These are phyloP conservation scores for Penicillium nordicum DNA, from an alignment of 2,329 filamentous ascomycete species.

Conservation along the genomic window DNA sequence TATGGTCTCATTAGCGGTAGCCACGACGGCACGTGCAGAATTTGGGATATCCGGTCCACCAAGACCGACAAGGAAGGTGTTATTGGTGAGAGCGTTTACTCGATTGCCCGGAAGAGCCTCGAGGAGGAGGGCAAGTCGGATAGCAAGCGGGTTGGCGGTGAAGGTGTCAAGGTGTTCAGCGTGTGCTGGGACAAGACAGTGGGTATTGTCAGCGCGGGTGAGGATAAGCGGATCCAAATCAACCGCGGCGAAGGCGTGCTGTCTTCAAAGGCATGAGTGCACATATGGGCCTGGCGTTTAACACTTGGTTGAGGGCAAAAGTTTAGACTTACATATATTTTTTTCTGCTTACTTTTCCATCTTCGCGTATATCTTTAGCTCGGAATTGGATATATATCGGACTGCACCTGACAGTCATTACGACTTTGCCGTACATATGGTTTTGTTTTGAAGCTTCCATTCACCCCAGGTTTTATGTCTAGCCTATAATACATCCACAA, in stretches of 20 bases:
- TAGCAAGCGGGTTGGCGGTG: constrained; percentile 62
- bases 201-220: constrained; percentile 85
- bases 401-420: not conserved
- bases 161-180: constrained; percentile 85
- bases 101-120: constrained; percentile 70
- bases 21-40: constrained; percentile 85
- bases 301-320: constrained; percentile 31
- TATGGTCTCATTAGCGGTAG: constrained; percentile 86
- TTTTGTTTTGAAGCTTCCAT: constrained; percentile 3
- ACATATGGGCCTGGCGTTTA: constrained; percentile 31
- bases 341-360: constrained; percentile 3
- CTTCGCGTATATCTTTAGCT: not conserved
- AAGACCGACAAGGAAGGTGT: constrained; percentile 58
- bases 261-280: constrained; percentile 29
- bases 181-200: constrained; percentile 81
- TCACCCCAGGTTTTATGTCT: constrained; percentile 8
- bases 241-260: constrained; percentile 63
- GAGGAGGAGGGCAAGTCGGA: constrained; percentile 61
- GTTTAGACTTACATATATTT: constrained; percentile 23
- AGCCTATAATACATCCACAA: constrained; percentile 23
- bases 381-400: constrained; percentile 5
- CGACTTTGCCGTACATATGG: not conserved
- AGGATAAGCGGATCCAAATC: constrained; percentile 93
- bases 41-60: constrained; percentile 82
- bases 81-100: constrained; percentile 71